Base-by-base conservation (phyloP, 768 basidiomycete species). In the Phanerodontia chrysosporium region DNA sequence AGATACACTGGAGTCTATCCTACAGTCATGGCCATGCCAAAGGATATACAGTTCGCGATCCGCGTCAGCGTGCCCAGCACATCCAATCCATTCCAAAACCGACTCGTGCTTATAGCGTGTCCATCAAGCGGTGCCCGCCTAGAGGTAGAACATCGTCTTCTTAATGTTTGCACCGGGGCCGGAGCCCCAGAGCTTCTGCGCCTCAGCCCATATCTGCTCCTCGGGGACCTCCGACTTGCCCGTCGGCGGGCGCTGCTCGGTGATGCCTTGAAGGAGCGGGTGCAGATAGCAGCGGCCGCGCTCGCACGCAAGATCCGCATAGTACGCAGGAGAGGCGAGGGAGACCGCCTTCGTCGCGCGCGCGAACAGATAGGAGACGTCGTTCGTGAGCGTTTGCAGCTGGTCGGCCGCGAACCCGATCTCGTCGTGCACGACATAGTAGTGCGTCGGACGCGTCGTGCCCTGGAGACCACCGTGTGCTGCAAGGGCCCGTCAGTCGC, bases 101-200 rank as follows among this genome's bases (percentile, higher is more conserved):
- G 9, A 42, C 16, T 35, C 7, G 32, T 35, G 32, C 13, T 35
- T 35, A 35, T 35, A 35, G 32, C 32, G 13, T 35, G 32, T 35
- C 32, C 32, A 35, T 35, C n/a, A n/a, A n/a, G n/a, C n/a, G n/a
- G n/a, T n/a, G 32, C 13, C 32, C 32, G 13, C 32, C 32, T 77
- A 89, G n/a, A 90, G 74, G 70, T 91, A 91, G 65, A 81, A 91
- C 89, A 91, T 91, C 0, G 85, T 85, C 36, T 87, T 79, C 72
- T 82, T 87, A 67, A 90, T 69, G 6, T 65, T 69, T 0, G 64
- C 29, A 2, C 77, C 80, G 16, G 88, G 84, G 1, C 87, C 89
- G 2, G 67, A 67, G 18, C 70, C 69, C 90, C 90, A 93, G 44
- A 79, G 54, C 16, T 51, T 65, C 55, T 65, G 45, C 1, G 89